Percentiles rank a stretch among this genome's conserved stretches.
These are phyloP conservation scores for Plantago elongata DNA, from an alignment of 257 asterid genomes.

Conservation along the genomic window DNA sequence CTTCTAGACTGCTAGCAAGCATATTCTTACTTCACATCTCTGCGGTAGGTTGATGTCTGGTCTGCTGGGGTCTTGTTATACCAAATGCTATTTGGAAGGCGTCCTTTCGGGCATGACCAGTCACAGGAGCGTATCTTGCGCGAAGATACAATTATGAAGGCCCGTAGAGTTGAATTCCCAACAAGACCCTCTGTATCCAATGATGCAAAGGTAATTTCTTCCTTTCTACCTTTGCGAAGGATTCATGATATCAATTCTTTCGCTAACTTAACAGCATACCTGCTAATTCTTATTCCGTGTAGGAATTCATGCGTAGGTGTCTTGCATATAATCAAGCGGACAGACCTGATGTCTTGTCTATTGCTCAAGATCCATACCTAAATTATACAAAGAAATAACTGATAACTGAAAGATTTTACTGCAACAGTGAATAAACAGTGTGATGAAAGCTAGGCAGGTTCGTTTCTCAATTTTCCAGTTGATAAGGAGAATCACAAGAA, in stretches of 20 bases:
- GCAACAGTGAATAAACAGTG: constrained; percentile 5
- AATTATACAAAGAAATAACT: constrained; percentile 68
- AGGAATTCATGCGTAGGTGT: constrained; percentile 96
- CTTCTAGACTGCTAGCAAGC: background rate
- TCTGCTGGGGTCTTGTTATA: constrained; percentile 86
- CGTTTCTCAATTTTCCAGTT: constrained; percentile 7
- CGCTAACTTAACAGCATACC: background rate
- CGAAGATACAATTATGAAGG: constrained; percentile 94
- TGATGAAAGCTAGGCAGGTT: constrained; percentile 5
- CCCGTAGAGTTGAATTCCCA: constrained; percentile 94
- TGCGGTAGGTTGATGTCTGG: constrained; percentile 95
- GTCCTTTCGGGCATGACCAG: constrained; percentile 98
- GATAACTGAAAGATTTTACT: background rate
- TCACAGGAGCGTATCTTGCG: constrained; percentile 90
- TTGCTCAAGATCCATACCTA: constrained; percentile 89
- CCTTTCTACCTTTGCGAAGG: too few relatives aligned
- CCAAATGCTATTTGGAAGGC: constrained; percentile 93
- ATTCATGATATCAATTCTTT: background rate
- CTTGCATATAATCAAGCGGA: constrained; percentile 83
- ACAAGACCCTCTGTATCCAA: constrained; percentile 79
- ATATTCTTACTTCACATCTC: constrained; percentile 11
- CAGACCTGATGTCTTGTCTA: constrained; percentile 79
- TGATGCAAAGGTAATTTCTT: constrained; percentile 76
- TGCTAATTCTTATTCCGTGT: constrained; percentile 16
- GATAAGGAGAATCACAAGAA: constrained; percentile 15